A percentile compares a stretch with the other conserved stretches of the same genome.
Conservation (phyloP, 441 rosid species). For the Eutrema salsugineum region DNA sequence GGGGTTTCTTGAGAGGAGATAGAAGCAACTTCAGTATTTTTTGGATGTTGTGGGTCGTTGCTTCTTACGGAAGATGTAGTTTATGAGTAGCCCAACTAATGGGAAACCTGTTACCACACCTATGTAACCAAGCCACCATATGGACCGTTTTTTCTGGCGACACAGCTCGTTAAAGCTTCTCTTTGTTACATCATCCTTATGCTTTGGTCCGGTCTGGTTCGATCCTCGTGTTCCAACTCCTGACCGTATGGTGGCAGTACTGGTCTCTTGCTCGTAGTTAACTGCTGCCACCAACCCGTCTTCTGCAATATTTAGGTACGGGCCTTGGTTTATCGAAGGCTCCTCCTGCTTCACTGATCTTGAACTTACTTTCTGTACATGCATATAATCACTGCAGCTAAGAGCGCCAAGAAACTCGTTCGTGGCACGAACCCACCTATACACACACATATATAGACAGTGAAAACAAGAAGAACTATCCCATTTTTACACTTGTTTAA, state of each 20-base stretch:
- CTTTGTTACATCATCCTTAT: constrained; percentile 6
- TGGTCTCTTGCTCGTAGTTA: constrained; percentile 32
- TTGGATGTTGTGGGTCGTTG: constrained; percentile 11
- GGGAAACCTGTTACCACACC: constrained; percentile 63
- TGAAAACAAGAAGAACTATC: constrained; percentile 38
- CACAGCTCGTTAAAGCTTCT: constrained; percentile 45
- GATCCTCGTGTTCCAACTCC: constrained; percentile 11
- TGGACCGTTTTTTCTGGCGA: constrained; percentile 31
- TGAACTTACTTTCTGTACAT: constrained; percentile 51
- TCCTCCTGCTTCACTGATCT: constrained; percentile 34
- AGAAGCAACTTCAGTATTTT: background rate
- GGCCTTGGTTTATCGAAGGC: constrained; percentile 64
- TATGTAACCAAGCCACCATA: constrained; percentile 52
- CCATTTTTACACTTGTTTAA: background rate
- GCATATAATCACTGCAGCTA: constrained; percentile 52
- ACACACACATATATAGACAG: constrained; percentile 6
- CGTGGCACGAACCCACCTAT: constrained; percentile 89
- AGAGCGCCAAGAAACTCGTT: constrained; percentile 63
- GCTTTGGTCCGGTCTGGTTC: constrained; percentile 5
- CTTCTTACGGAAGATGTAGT: constrained; percentile 43
- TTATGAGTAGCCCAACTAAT: constrained; percentile 44
- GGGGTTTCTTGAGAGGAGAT: no score
- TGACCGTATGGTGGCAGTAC: background rate
- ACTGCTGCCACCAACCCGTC: constrained; percentile 72
- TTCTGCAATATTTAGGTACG: constrained; percentile 51